Base-by-base conservation (phyloP, 176 grass and related monocot genomes). In the Tillandsia leiboldiana region DNA sequence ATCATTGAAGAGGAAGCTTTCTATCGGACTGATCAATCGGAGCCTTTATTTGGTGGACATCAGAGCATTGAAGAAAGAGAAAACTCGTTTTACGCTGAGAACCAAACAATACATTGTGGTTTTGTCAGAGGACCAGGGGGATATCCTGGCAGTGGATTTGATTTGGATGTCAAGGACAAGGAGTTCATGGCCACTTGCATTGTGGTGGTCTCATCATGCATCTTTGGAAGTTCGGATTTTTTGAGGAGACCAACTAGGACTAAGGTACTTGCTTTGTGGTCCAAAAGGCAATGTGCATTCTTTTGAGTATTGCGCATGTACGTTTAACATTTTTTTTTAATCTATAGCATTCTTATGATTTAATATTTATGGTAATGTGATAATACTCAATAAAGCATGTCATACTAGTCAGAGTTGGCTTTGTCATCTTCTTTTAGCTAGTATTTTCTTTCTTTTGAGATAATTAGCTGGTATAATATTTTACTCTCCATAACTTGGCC, bases 201-300 rank as follows among this genome's bases (percentile, higher is more conserved):
- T 48, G 81, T 96, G 67, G 83, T 82, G 65, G 92, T 92, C 15
- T 96, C 89, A 65, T 92, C 93, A 73, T 92, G 88, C 70, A 96
- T 92, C 85, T 96, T 96, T 76, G 86, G 93, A 82, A 87, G 82
- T 79, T 87, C 88, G 28, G 88, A 92, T 83, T 96, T 87, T 81
- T 67, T 96, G 48, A 89, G 92, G 82, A 89, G 65, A 54, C 83
- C 93, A 79, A 90, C 88, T 74, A 91, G 83, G 73, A 91, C 79
- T 78, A 92, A 84, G 89, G 89, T 92, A 82, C 63, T 75, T 14
- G 78, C 70, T 71, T 83, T 51, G 54, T 70, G 49, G 15, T 20
- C 56, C n/a, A 61, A 61, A 61, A 61, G 15, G 2, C 10, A 20
- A 61, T 61, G 22, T 61, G 10, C 54, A 58, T 64, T 50, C 63